A percentile compares a stretch with the other conserved stretches of the same genome.
Conservation (phyloP, 2,329 filamentous ascomycete genomes). For the Cladosporium sp. region DNA sequence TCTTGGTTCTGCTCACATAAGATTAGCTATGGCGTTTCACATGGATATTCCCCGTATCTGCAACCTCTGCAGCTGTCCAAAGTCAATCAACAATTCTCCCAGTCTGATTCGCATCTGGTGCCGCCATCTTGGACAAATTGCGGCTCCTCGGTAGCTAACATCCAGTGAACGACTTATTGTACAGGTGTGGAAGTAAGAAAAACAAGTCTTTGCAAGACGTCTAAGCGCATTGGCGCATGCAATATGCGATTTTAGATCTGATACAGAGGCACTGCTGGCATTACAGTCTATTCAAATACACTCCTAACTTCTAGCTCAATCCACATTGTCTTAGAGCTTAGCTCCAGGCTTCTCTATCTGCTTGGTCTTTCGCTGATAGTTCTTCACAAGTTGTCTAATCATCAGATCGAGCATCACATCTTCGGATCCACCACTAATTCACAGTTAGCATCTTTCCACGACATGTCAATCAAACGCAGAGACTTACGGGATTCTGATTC, state of each 20-base stretch:
- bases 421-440: conserved; percentile 62
- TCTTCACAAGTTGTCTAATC: conserved; percentile 70
- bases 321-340: neutral
- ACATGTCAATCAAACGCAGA: neutral
- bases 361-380: conserved; percentile 62
- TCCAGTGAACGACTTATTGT: neutral
- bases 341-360: conserved; percentile 46
- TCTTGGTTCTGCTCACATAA: conserved; percentile 7
- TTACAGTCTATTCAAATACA: neutral
- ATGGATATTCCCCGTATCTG: conserved; percentile 8
- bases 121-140: neutral
- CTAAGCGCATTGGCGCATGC: neutral
- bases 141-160: neutral
- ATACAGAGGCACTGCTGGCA: neutral
- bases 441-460: conserved; percentile 22
- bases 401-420: conserved; percentile 73
- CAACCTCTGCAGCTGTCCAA: conserved; percentile 13
- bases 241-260: neutral
- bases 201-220: neutral
- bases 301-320: neutral
- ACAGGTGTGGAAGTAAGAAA: neutral
- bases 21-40: conserved; percentile 18
- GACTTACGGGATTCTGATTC: conserved; percentile 36
- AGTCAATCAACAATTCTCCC: neutral
- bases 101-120: neutral